Base-by-base conservation (phyloP, 192 early-diverging fungal species). In the Chytriomyces hyalinus region DNA sequence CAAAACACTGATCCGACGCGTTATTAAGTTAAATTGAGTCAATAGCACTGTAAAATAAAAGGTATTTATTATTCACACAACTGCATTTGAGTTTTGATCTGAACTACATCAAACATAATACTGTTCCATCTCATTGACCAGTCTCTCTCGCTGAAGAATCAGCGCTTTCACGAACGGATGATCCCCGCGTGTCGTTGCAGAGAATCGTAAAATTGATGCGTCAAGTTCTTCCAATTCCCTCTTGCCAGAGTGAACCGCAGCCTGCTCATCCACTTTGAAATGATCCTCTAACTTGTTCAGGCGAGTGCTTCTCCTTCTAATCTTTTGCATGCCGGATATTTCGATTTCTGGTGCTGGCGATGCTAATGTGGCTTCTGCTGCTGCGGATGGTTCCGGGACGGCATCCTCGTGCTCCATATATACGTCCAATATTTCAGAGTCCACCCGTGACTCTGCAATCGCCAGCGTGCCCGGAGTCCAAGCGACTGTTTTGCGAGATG, bases 131-230 rank as follows among this genome's bases (percentile, higher is more conserved):
- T 67, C 66, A 47, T 67, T 44, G n/a, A 46, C 45, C 36, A 67
- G 11, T 8, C 66, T 28, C 9, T 8, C 36, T 11, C 66, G 66
- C 45, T 67, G 66, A 9, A 43, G 24, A 8, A 67, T 47, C 47
- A 67, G 66, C 10, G 66, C 66, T 48, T 67, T 28, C 15, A 67
- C 66, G 44, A 67, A 67, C 3, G 66, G 66, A 67, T 67, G 36
- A 11, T 48, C 13, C 11, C 45, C 44, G 8, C 66, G 43, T 6
- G 66, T 45, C 44, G 36, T 15, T 46, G 66, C 66, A 67, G 66
- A 15, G 22, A 28, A 67, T 11, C 44, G 22, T 17, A 46, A 3
- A 17, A 67, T 67, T 43, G 66, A 15, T 15, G 66, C 66, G 22
- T 67, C 45, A n/a, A 67, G 47, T 11, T 67, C 45, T 28, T 67